A percentile compares a stretch with the other conserved stretches of the same genome.
phyloP scores from a whole-genome alignment of 805 yeast genomes.

The Kodamaea leandrae region DNA sequence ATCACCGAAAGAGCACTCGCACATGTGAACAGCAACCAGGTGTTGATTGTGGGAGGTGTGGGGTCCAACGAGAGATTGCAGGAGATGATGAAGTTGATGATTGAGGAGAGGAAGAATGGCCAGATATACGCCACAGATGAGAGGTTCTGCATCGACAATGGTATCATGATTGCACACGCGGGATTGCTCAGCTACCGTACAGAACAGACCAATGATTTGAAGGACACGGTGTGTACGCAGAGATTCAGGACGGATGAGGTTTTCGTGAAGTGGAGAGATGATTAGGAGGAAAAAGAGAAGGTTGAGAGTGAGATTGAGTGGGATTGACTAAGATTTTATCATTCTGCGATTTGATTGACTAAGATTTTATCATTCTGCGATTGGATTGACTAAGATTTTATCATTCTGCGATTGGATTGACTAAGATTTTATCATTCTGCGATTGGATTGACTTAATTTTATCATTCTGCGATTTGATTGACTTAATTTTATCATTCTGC shows the following conservation, averaged over 20 bases:
- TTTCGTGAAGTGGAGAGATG: slow-evolving; percentile 82
- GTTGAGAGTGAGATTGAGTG: too few relatives aligned
- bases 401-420: too few relatives aligned
- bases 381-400: too few relatives aligned
- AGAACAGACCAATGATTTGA: slow-evolving; percentile 62
- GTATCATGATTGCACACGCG: slow-evolving; percentile 99
- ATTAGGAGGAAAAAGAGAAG: slow-evolving; percentile 19
- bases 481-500: too few relatives aligned
- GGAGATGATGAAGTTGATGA: slow-evolving; percentile 97
- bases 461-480: too few relatives aligned
- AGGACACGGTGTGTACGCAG: slow-evolving; percentile 85
- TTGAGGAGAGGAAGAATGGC: slow-evolving; percentile 76
- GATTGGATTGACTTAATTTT: too few relatives aligned
- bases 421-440: too few relatives aligned
- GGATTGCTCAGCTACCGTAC: slow-evolving; percentile 83
- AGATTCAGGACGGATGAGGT: slow-evolving; percentile 95
- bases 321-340: too few relatives aligned
- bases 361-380: too few relatives aligned
- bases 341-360: too few relatives aligned
- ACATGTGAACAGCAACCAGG: slow-evolving; percentile 86
- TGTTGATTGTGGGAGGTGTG: slow-evolving; percentile 96
- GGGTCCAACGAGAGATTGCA: slow-evolving; percentile 91
- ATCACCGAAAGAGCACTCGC: slow-evolving; percentile 99
- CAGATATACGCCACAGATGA: slow-evolving; percentile 94
- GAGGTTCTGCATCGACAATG: slow-evolving; percentile 94